Percentiles rank a stretch among this genome's conserved stretches.
Conservation (phyloP, 371 early-diverging fungal genomes). For the Coemansia sp. region DNA sequence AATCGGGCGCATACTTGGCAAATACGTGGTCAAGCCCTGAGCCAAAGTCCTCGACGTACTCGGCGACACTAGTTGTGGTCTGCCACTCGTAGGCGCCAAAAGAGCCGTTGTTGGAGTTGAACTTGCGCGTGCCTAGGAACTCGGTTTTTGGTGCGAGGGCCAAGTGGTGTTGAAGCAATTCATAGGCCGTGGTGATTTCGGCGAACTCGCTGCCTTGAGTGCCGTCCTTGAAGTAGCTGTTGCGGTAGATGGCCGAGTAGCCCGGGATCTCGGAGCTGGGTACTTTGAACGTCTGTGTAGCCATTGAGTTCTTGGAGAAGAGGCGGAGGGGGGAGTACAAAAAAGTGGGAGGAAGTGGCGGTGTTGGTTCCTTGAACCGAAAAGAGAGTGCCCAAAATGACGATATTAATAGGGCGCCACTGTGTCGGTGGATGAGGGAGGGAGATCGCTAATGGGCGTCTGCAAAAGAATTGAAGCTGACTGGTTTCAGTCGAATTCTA, state of each 20-base stretch:
- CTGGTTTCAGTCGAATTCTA: no score
- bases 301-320: no score
- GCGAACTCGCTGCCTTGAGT: background rate
- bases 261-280: constrained; percentile 44
- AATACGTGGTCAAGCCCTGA: constrained; percentile 55
- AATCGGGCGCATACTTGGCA: constrained; percentile 12
- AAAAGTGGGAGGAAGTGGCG: no score
- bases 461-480: no score
- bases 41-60: constrained; percentile 64
- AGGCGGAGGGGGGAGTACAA: no score
- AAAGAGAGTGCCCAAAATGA: no score
- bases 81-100: constrained; percentile 69
- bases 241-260: constrained; percentile 38
- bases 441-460: no score
- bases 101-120: constrained; percentile 54
- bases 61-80: constrained; percentile 53
- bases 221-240: constrained; percentile 21
- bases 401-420: no score
- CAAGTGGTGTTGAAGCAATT: constrained; percentile 33
- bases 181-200: constrained; percentile 33
- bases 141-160: constrained; percentile 30
- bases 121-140: constrained; percentile 57
- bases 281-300: constrained; percentile 23
- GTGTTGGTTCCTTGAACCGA: no score
- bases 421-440: no score